Evolutionary conservation across 140 eudicot genomes (phyloP).

Genomic region (Stevia rebaudiana): DNA sequence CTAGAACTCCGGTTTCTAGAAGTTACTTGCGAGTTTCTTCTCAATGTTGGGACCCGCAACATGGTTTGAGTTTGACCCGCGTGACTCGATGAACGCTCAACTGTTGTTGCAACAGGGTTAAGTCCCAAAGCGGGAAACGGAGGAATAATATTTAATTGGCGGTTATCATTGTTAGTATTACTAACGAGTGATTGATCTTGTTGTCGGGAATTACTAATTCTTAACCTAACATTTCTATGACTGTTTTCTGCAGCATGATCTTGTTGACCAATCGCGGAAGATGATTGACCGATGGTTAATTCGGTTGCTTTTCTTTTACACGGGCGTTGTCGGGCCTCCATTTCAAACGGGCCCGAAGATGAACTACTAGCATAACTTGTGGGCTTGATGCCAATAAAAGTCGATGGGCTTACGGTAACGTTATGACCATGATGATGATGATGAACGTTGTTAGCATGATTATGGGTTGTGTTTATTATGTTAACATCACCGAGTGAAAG

Average conservation of each 20-base stretch:
- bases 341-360: conserved; percentile 43
- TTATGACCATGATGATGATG: conserved; percentile 24
- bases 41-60: conserved; percentile 40
- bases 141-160: conserved; percentile 24
- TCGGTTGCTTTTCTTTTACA: conserved; percentile 75
- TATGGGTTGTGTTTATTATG: conserved; percentile 35
- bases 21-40: conserved; percentile 35
- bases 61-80: conserved; percentile 22
- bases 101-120: conserved; percentile 24
- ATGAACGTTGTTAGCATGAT: conserved; percentile 19
- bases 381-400: conserved; percentile 37
- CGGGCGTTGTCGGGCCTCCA: conserved; percentile 47
- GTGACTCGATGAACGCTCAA: conserved; percentile 32
- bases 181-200: conserved; percentile 32
- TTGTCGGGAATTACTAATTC: conserved; percentile 45
- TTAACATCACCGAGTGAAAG: conserved; percentile 36
- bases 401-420: conserved; percentile 32
- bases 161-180: conserved; percentile 14
- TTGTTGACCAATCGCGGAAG: conserved; percentile 49
- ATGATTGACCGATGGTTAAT: conserved; percentile 52
- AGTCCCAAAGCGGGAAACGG: conserved; percentile 43
- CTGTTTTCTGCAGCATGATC: conserved; percentile 34
- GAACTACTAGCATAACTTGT: conserved; percentile 32
- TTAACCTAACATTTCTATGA: conserved; percentile 55
- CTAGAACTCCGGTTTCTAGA: conserved; percentile 60